Conservation (phyloP, 192 early-diverging fungal species). For the Obelidium mucronatum region DNA sequence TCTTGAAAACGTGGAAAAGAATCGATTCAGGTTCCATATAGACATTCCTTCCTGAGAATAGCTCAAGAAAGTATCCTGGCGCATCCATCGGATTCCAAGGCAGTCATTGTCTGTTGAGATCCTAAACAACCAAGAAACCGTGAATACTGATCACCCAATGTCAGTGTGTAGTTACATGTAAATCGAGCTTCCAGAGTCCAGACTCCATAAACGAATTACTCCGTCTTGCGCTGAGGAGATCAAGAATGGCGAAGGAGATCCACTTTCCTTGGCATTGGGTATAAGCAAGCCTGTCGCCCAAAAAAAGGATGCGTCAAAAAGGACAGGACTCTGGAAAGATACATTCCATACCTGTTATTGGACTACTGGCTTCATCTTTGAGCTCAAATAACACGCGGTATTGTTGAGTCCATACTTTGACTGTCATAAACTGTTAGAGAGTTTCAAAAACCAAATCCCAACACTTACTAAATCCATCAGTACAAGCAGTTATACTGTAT, state of each 20-base stretch:
- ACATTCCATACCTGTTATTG: conserved; percentile 52
- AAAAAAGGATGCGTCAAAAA: too few relatives aligned
- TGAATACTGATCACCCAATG: background rate
- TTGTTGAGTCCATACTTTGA: conserved; percentile 60
- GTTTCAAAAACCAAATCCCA: background rate
- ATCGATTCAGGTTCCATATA: conserved; percentile 58
- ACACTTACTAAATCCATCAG: conserved; percentile 54
- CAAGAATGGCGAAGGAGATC: conserved; percentile 44
- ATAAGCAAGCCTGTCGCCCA: background rate
- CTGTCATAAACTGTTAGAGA: conserved; percentile 24
- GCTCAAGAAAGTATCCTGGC: conserved; percentile 48
- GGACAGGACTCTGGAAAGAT: conserved; percentile 13
- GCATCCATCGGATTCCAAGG: conserved; percentile 59
- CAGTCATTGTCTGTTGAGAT: conserved; percentile 54
- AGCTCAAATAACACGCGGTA: conserved; percentile 51
- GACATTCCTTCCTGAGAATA: conserved; percentile 49
- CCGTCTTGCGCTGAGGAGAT: conserved; percentile 56
- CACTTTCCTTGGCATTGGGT: background rate
- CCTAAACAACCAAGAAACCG: background rate
- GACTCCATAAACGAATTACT: conserved; percentile 58
- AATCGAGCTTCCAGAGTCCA: conserved; percentile 51
- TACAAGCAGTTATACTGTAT: conserved; percentile 55
- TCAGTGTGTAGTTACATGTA: too few relatives aligned
- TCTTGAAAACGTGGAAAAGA: conserved; percentile 49
- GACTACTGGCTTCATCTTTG: conserved; percentile 44